Percentiles rank a stretch among this genome's conserved stretches.
phyloP scores from a whole-genome alignment of 2,329 filamentous ascomycete genomes.

The Bipolaris cookei region DNA sequence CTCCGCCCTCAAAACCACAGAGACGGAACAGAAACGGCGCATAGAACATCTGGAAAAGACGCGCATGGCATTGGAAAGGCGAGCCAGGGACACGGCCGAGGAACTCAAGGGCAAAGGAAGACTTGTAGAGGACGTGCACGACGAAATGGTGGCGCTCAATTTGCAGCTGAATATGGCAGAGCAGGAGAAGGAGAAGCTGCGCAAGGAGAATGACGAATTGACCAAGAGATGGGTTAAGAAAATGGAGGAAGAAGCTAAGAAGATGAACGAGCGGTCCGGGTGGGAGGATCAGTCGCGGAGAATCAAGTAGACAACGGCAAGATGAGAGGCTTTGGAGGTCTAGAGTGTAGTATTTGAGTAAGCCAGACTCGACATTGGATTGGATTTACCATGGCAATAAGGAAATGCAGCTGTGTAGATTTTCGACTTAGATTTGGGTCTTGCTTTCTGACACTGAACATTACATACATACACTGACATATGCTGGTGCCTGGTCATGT shows the following conservation, averaged over 20 bases:
- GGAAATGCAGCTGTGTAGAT: neutral
- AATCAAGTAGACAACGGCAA: constrained; percentile 18
- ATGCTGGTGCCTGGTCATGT: constrained; percentile 34
- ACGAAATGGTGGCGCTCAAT: constrained; percentile 87
- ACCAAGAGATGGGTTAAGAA: constrained; percentile 90
- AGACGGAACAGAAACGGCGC: constrained; percentile 64
- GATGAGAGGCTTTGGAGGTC: neutral
- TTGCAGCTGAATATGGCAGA: constrained; percentile 88
- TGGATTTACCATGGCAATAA: neutral
- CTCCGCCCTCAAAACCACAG: constrained; percentile 65
- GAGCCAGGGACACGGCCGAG: constrained; percentile 80
- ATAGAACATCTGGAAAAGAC: constrained; percentile 69
- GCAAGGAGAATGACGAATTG: constrained; percentile 84
- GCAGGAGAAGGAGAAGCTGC: constrained; percentile 73
- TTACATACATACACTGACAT: too few relatives aligned
- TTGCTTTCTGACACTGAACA: neutral
- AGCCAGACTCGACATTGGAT: neutral
- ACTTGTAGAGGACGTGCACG: constrained; percentile 85
- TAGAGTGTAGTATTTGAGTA: neutral
- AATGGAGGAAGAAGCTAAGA: constrained; percentile 84
- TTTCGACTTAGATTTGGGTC: neutral
- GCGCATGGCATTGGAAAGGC: constrained; percentile 65
- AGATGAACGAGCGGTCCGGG: constrained; percentile 68
- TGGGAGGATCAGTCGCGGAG: constrained; percentile 33
- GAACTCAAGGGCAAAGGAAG: constrained; percentile 85